Conservation (phyloP, 2,329 filamentous ascomycete genomes). For the Botryotinia calthae region DNA sequence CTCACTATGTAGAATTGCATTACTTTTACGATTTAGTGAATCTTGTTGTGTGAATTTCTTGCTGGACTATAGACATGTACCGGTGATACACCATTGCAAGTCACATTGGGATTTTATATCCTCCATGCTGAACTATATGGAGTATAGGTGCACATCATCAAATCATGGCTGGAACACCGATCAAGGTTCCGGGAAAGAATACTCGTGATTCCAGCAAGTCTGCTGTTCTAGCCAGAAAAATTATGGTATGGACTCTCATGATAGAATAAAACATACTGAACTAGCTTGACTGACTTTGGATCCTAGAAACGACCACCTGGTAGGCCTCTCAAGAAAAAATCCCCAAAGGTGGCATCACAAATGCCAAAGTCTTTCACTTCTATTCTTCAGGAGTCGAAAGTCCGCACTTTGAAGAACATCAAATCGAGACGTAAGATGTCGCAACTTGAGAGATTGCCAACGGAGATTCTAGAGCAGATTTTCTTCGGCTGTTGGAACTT, state of each 20-base stretch:
- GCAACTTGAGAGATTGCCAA: conserved; percentile 35
- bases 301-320: conserved; percentile 26
- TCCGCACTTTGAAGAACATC: conserved; percentile 30
- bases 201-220: conserved; percentile 29
- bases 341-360: not conserved
- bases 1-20: not conserved
- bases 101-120: not conserved
- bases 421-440: conserved; percentile 36
- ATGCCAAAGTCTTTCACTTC: not conserved
- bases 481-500: conserved; percentile 36
- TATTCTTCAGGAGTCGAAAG: conserved; percentile 19
- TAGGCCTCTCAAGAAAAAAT: conserved; percentile 26
- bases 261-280: not conserved
- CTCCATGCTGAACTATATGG: not conserved
- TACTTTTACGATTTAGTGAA: not conserved
- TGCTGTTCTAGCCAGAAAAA: conserved; percentile 29
- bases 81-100: not conserved
- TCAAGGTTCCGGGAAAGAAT: conserved; percentile 37
- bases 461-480: conserved; percentile 36
- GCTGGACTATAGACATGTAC: not conserved
- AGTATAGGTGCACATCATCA: not conserved
- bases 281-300: conserved; percentile 9
- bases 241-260: conserved; percentile 25
- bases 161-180: conserved; percentile 35
- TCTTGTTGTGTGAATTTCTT: not conserved